Evolutionary conservation across 176 grass and related monocot genomes (phyloP).

Genomic region (Urochloa ruziziensis): DNA sequence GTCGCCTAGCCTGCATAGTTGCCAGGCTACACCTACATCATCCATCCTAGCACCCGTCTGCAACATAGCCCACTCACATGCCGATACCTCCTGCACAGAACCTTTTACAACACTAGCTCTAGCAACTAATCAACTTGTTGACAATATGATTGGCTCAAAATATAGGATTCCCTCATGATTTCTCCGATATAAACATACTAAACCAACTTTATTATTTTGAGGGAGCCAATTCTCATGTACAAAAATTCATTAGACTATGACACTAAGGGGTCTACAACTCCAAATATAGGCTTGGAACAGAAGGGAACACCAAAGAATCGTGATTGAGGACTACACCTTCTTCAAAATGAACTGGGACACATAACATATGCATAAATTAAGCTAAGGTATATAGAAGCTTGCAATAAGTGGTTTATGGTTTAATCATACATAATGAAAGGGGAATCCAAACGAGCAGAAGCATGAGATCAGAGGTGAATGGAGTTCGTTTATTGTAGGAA

Average conservation of each 20-base stretch:
- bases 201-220: not conserved
- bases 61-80: not conserved
- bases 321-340: not conserved
- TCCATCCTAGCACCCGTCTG: not conserved
- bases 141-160: not conserved
- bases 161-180: not conserved
- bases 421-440: not conserved
- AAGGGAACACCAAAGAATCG: not conserved
- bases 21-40: not conserved
- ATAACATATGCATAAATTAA: conserved; percentile 2
- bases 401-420: not conserved
- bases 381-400: not conserved
- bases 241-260: not conserved
- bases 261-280: not conserved
- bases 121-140: conserved; percentile 11
- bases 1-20: not conserved
- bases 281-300: not conserved
- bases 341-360: conserved; percentile 2
- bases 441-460: not conserved
- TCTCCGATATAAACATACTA: not conserved
- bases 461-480: not conserved
- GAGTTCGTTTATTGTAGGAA: not conserved
- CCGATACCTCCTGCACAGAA: not conserved
- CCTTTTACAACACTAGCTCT: not conserved
- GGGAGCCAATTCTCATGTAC: not conserved